phyloP scores from a whole-genome alignment of 2,329 filamentous ascomycete species.

The Alternaria solani region DNA sequence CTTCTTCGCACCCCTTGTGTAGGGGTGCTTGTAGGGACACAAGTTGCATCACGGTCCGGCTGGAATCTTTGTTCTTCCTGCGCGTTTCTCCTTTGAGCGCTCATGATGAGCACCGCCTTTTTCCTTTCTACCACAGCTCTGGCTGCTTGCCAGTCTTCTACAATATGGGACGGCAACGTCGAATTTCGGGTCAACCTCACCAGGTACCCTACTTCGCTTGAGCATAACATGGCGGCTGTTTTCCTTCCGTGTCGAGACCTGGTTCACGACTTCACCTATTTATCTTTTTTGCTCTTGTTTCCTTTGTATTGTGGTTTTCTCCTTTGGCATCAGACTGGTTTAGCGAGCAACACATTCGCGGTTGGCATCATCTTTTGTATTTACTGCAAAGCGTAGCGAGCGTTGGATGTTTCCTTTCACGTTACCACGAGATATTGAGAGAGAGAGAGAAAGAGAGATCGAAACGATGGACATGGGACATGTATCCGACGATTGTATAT shows the following conservation, averaged over 20 bases:
- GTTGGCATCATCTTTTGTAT: constrained; percentile 30
- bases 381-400: constrained; percentile 47
- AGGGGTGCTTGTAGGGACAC: constrained; percentile 41
- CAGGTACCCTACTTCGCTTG: constrained; percentile 29
- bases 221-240: constrained; percentile 42
- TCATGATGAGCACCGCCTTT: constrained; percentile 35
- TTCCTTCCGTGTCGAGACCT: constrained; percentile 29
- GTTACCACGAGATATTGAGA: constrained; percentile 26
- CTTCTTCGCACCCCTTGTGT: constrained; percentile 32
- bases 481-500: constrained; percentile 35
- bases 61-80: constrained; percentile 32
- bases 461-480: constrained; percentile 22
- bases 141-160: constrained; percentile 33
- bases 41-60: constrained; percentile 46
- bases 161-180: constrained; percentile 47
- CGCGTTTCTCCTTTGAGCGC: constrained; percentile 14
- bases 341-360: constrained; percentile 42
- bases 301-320: constrained; percentile 13
- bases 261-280: constrained; percentile 23
- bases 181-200: constrained; percentile 23
- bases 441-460: constrained; percentile 9
- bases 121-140: constrained; percentile 32
- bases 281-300: constrained; percentile 22
- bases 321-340: constrained; percentile 18
- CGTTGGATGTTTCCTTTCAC: constrained; percentile 39